Evolutionary conservation across 768 basidiomycete species (phyloP).

Genomic region (Rhodosporidiobolus odoratus): DNA sequence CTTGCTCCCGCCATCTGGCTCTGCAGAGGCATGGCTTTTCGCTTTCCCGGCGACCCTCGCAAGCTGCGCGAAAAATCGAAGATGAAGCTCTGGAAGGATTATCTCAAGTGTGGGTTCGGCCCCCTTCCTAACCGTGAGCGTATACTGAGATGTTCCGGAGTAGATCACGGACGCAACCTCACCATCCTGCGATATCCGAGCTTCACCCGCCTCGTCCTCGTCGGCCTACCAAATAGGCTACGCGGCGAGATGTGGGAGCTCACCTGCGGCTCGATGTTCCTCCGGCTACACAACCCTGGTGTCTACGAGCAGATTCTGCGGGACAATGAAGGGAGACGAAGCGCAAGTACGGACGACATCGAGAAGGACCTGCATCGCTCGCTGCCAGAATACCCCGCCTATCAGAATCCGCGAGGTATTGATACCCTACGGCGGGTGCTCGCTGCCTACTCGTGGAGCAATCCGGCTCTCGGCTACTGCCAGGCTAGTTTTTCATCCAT

Average conservation of each 20-base stretch:
- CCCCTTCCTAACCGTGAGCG: neutral
- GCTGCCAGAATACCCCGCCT: conserved; percentile 92
- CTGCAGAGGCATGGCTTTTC: conserved; percentile 52
- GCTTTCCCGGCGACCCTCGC: conserved; percentile 86
- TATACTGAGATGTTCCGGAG: conserved; percentile 16
- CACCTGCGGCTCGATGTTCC: conserved; percentile 83
- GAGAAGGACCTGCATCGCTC: conserved; percentile 90
- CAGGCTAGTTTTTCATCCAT: conserved; percentile 16
- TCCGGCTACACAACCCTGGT: conserved; percentile 81
- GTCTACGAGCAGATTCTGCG: conserved; percentile 69
- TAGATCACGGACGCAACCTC: conserved; percentile 89
- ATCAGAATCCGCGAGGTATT: conserved; percentile 85
- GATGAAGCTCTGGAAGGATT: conserved; percentile 89
- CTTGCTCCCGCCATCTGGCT: too few relatives aligned
- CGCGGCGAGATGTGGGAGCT: conserved; percentile 99
- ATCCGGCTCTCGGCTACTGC: conserved; percentile 55
- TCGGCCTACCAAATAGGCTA: conserved; percentile 87
- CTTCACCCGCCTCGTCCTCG: conserved; percentile 93
- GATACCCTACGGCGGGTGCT: conserved; percentile 76
- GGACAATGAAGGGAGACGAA: conserved; percentile 70
- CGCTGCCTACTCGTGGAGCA: conserved; percentile 91
- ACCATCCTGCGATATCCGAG: conserved; percentile 92
- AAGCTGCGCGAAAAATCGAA: conserved; percentile 91
- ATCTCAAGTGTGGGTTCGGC: conserved; percentile 62
- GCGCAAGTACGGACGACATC: conserved; percentile 91